Conservation (phyloP, 2,329 filamentous ascomycete genomes). For the Drechslera avenae region DNA sequence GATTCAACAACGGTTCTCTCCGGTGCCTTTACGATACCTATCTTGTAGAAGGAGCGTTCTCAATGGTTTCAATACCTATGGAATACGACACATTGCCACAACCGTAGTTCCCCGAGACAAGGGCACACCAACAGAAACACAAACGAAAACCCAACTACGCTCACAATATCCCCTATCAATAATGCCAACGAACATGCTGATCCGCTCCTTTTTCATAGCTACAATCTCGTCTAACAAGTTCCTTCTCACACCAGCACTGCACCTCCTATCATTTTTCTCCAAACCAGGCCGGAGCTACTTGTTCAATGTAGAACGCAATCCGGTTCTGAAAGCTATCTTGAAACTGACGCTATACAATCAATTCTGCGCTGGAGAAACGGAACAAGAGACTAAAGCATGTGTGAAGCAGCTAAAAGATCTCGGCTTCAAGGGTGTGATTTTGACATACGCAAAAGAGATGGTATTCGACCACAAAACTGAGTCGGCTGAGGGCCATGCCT, state of each 20-base stretch:
- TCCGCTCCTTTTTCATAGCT: conserved; percentile 47
- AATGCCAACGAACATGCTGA: conserved; percentile 37
- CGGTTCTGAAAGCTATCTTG: conserved; percentile 70
- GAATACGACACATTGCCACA: conserved; percentile 20
- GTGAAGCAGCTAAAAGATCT: conserved; percentile 70
- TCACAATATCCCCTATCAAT: conserved; percentile 26
- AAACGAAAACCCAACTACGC: conserved; percentile 16
- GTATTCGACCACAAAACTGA: conserved; percentile 49
- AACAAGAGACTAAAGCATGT: conserved; percentile 64
- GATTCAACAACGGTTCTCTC: conserved; percentile 14
- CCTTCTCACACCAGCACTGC: conserved; percentile 48
- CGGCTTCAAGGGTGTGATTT: conserved; percentile 81
- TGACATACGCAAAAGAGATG: conserved; percentile 79
- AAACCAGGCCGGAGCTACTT: conserved; percentile 46
- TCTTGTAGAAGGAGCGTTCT: neutral
- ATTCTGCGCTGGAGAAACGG: conserved; percentile 83
- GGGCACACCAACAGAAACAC: conserved; percentile 5
- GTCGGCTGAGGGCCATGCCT: conserved; percentile 17
- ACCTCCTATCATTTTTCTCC: conserved; percentile 48
- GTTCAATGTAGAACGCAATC: conserved; percentile 72
- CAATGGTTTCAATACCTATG: conserved; percentile 8
- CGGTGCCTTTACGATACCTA: conserved; percentile 3
- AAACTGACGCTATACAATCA: conserved; percentile 87
- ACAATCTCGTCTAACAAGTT: conserved; percentile 55
- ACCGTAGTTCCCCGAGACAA: conserved; percentile 18